These are phyloP conservation scores for Parascedosporium putredinis DNA, from an alignment of 2,329 filamentous ascomycete species.

Conservation along the genomic window DNA sequence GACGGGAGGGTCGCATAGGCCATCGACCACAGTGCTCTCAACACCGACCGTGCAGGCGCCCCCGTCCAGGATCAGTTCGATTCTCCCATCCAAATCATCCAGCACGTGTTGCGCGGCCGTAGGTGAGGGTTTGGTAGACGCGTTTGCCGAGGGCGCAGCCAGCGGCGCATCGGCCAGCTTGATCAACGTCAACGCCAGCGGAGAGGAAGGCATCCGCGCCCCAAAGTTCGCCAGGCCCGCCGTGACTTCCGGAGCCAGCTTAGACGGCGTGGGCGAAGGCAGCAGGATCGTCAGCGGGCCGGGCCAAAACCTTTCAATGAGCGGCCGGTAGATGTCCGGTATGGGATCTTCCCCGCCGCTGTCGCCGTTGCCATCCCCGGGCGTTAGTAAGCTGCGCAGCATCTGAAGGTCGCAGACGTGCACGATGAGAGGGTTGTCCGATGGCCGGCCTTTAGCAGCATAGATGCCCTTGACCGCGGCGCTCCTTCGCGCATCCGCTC, in stretches of 20 bases:
- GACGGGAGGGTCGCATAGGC: conserved; percentile 67
- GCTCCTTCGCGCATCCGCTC: conserved; percentile 87
- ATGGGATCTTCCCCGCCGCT: conserved; percentile 33
- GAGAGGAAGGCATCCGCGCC: conserved; percentile 75
- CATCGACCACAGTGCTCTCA: conserved; percentile 94
- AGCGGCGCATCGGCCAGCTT: conserved; percentile 66
- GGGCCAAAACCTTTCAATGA: conserved; percentile 85
- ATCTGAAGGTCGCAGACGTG: conserved; percentile 77
- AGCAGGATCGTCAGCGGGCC: conserved; percentile 87
- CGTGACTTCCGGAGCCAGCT: conserved; percentile 83
- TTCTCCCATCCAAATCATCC: conserved; percentile 72
- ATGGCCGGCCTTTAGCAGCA: conserved; percentile 76
- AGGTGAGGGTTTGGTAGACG: conserved; percentile 84
- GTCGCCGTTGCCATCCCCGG: conserved; percentile 11
- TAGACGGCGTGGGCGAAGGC: conserved; percentile 58
- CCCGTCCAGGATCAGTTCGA: conserved; percentile 81
- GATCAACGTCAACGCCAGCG: conserved; percentile 82
- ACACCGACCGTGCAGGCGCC: conserved; percentile 81
- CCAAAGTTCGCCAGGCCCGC: conserved; percentile 78
- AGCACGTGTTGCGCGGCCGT: conserved; percentile 83
- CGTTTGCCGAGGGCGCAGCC: conserved; percentile 88
- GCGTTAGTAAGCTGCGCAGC: conserved; percentile 50
- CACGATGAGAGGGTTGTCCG: conserved; percentile 91
- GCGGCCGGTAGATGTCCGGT: conserved; percentile 63
- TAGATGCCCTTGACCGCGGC: conserved; percentile 85